phyloP scores from a whole-genome alignment of 2,329 filamentous ascomycete genomes.

The Xylariomycetidae sp. region DNA sequence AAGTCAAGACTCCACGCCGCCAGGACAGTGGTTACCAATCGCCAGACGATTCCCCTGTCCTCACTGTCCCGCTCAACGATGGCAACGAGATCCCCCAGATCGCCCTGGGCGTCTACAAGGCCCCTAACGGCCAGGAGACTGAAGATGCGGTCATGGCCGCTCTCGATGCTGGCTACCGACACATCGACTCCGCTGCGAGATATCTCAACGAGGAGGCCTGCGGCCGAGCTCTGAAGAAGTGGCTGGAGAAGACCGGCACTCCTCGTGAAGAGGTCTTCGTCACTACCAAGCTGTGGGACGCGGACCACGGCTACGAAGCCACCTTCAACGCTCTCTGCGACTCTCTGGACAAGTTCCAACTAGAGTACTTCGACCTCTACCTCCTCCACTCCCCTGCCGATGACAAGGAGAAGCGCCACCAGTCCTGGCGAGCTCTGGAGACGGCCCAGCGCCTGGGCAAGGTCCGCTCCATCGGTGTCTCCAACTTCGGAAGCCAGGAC shows the following conservation, averaged over 20 bases:
- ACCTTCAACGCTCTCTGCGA: conserved; percentile 32
- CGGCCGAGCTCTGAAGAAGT: conserved; percentile 15
- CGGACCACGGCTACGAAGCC: conserved; percentile 22
- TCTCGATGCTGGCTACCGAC: conserved; percentile 44
- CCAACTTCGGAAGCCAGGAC: conserved; percentile 29
- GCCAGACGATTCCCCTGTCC: conserved; percentile 1
- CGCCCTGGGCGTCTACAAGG: conserved; percentile 42
- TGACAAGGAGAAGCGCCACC: conserved; percentile 35
- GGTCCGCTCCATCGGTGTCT: conserved; percentile 39
- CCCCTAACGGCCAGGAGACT: conserved; percentile 35
- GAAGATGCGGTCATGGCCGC: conserved; percentile 27
- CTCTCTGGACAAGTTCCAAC: conserved; percentile 37
- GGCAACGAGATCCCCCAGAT: conserved; percentile 16
- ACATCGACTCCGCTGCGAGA: conserved; percentile 42
- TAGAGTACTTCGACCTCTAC: conserved; percentile 47
- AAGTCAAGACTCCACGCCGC: conserved; percentile 1
- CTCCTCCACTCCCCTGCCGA: conserved; percentile 43
- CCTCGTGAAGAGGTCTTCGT: conserved; percentile 30
- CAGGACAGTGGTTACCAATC: conserved; percentile 5
- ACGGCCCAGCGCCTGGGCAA: conserved; percentile 28
- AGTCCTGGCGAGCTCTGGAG: conserved; percentile 18
- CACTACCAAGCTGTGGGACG: conserved; percentile 34
- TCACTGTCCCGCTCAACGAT: conserved; percentile 5
- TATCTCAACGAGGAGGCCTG: conserved; percentile 20
- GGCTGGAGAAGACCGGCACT: conserved; percentile 23